These are phyloP conservation scores for Wickerhamomyces bovis DNA, from an alignment of 805 yeast species.

Conservation along the genomic window DNA sequence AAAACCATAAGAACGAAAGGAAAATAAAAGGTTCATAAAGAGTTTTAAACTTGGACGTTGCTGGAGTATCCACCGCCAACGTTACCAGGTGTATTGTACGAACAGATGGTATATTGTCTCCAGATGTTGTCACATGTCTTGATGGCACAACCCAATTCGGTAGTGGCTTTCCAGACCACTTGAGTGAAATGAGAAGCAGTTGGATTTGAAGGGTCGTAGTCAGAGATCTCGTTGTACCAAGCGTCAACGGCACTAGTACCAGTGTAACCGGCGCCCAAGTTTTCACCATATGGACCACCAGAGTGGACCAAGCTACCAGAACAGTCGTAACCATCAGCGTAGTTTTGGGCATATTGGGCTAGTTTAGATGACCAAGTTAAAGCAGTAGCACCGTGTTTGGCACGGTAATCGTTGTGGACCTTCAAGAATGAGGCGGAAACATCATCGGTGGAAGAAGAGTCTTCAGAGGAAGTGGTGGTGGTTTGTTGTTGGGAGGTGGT, in stretches of 20 bases:
- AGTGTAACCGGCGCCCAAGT: conserved; percentile 68
- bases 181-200: conserved; percentile 81
- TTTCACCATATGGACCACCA: conserved; percentile 73
- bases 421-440: conserved; percentile 39
- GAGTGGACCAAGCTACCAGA: conserved; percentile 62
- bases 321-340: conserved; percentile 50
- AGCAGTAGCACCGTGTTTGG: conserved; percentile 36
- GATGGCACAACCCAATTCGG: conserved; percentile 71
- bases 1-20: conserved; percentile 1
- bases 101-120: conserved; percentile 67
- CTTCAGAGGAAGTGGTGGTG: conserved; percentile 17
- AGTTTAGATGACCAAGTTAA: conserved; percentile 45
- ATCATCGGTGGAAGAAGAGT: conserved; percentile 17
- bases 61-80: conserved; percentile 43
- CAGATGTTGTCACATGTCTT: conserved; percentile 50
- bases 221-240: conserved; percentile 66
- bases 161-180: conserved; percentile 68
- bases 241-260: conserved; percentile 54
- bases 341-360: conserved; percentile 45
- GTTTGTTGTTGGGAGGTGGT: conserved; percentile 13
- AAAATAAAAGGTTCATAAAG: conserved; percentile 4
- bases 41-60: conserved; percentile 26
- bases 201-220: conserved; percentile 48
- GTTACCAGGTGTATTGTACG: conserved; percentile 74
- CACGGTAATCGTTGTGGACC: conserved; percentile 47